phyloP scores from a whole-genome alignment of 169 alveolate genomes.

The Sarcocystis neurona region DNA sequence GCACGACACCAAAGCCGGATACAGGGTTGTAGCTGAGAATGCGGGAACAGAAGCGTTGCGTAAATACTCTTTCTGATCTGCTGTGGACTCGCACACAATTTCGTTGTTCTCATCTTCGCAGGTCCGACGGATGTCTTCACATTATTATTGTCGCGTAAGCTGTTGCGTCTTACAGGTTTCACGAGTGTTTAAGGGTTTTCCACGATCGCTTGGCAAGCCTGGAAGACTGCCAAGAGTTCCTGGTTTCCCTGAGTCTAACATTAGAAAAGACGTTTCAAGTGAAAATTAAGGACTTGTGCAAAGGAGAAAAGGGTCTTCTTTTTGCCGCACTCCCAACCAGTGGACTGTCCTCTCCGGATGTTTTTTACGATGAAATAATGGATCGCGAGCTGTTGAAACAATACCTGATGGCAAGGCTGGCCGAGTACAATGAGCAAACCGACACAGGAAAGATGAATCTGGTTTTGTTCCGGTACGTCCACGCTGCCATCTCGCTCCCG shows the following conservation, averaged over 20 bases:
- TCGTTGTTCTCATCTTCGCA: too few relatives aligned
- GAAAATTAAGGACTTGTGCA: constrained; percentile 71
- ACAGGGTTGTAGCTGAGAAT: too few relatives aligned
- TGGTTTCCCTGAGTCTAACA: constrained; percentile 75
- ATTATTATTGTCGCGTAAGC: too few relatives aligned
- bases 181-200: constrained; percentile 91
- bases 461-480: constrained; percentile 92
- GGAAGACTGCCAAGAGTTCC: constrained; percentile 84
- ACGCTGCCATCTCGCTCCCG: too few relatives aligned
- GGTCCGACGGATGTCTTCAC: too few relatives aligned
- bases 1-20: too few relatives aligned
- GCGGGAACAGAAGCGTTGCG: too few relatives aligned
- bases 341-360: constrained; percentile 73
- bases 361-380: constrained; percentile 81
- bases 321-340: constrained; percentile 76
- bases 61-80: too few relatives aligned
- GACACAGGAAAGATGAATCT: constrained; percentile 83
- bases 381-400: constrained; percentile 77
- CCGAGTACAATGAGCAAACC: constrained; percentile 83
- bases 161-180: constrained; percentile 92
- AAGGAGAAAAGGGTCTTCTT: constrained; percentile 72
- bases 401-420: constrained; percentile 77
- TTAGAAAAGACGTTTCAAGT: constrained; percentile 73
- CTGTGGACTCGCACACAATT: too few relatives aligned
- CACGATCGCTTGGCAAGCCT: constrained; percentile 85